A percentile compares a stretch with the other conserved stretches of the same genome.
These are phyloP conservation scores for Umbelopsis sp. DNA, from an alignment of 192 early-diverging fungal genomes.

Conservation along the genomic window DNA sequence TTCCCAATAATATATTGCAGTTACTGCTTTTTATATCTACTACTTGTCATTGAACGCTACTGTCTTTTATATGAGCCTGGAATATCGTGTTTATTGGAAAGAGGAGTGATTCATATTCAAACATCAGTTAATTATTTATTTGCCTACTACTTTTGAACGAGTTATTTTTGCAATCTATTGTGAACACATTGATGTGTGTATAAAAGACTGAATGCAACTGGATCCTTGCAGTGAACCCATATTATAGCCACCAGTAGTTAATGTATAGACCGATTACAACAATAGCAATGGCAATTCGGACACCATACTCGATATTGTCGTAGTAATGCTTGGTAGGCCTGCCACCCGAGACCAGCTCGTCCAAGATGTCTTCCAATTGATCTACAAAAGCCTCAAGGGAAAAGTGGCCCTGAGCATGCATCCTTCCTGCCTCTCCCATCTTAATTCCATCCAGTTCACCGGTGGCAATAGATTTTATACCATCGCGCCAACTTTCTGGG, in stretches of 20 bases:
- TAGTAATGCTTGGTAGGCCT: conserved; percentile 7
- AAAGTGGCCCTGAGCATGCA: conserved; percentile 63
- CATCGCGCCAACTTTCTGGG: conserved; percentile 63
- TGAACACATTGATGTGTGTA: background rate
- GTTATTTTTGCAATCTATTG: background rate
- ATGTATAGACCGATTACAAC: conserved; percentile 10
- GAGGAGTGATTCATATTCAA: too few species aligned
- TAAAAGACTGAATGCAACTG: background rate
- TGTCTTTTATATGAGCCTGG: too few species aligned
- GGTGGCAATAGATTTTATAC: conserved; percentile 54
- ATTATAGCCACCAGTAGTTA: conserved; percentile 16
- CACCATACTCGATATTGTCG: conserved; percentile 20
- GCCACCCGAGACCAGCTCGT: conserved; percentile 33
- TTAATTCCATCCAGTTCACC: conserved; percentile 35
- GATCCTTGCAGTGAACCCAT: background rate
- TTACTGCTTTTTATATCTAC: background rate
- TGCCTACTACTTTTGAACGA: background rate
- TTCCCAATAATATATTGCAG: background rate
- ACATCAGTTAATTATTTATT: background rate
- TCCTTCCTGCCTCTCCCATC: conserved; percentile 73
- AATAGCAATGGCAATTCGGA: conserved; percentile 12
- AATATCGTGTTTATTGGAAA: too few species aligned
- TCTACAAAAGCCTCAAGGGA: conserved; percentile 65
- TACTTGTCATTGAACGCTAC: background rate
- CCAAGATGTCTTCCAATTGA: conserved; percentile 68